These are phyloP conservation scores for Euphrasia confusa DNA, from an alignment of 257 asterid genomes.

Conservation along the genomic window DNA sequence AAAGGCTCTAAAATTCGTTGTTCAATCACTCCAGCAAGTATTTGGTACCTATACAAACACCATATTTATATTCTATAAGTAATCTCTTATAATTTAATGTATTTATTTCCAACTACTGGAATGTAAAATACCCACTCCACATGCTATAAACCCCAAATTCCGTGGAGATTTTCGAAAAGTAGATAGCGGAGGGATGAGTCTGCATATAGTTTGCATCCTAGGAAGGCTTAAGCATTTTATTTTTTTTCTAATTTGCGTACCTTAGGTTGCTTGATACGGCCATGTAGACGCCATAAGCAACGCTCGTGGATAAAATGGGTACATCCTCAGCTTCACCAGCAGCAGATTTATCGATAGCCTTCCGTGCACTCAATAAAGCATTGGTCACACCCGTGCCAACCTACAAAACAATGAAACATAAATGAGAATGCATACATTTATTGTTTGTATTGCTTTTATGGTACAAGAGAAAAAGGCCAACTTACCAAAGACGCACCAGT, in stretches of 20 bases:
- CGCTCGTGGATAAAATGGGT: constrained; percentile 72
- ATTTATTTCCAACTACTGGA: not conserved
- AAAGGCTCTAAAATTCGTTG: constrained; percentile 81
- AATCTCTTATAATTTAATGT: not conserved
- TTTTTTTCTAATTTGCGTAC: constrained; percentile 26
- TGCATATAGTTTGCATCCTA: not conserved
- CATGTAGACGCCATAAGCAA: constrained; percentile 90
- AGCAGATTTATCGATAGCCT: constrained; percentile 65
- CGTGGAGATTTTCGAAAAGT: not conserved
- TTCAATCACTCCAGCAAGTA: constrained; percentile 85
- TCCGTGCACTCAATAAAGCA: constrained; percentile 52
- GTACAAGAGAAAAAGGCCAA: constrained; percentile 1
- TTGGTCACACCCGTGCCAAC: constrained; percentile 94
- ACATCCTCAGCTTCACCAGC: constrained; percentile 90
- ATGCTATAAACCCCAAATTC: not conserved
- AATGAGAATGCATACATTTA: not conserved
- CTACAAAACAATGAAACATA: constrained; percentile 39
- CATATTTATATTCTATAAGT: constrained; percentile 13
- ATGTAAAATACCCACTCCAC: not conserved
- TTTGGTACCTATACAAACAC: constrained; percentile 60
- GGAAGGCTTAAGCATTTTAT: not conserved
- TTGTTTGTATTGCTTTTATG: not conserved
- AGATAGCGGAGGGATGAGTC: not conserved
- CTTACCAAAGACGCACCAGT: constrained; percentile 88
- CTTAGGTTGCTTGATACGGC: constrained; percentile 92